Evolutionary conservation across 352 stramenopile species (phyloP).

Genomic region (Phytophthora pisi): DNA sequence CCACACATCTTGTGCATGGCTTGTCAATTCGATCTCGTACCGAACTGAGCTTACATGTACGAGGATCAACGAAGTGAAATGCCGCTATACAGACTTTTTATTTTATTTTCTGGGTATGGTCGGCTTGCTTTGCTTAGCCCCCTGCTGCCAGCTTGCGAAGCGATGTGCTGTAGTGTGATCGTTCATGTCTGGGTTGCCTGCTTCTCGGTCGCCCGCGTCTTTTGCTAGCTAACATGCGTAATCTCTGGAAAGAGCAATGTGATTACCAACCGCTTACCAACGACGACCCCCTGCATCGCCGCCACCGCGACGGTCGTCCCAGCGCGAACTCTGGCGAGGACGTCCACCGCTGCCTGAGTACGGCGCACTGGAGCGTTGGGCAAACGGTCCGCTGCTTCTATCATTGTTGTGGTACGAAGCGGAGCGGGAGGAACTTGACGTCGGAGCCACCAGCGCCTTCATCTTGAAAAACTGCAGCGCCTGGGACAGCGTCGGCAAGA

Average conservation of each 20-base stretch:
- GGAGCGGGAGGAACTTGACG: slow-evolving; percentile 42
- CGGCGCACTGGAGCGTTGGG: slow-evolving; percentile 55
- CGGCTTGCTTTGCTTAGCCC: slow-evolving; percentile 7
- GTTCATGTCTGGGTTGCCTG: slow-evolving; percentile 12
- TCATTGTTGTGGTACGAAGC: slow-evolving; percentile 57
- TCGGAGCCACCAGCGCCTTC: slow-evolving; percentile 75
- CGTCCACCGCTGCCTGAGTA: slow-evolving; percentile 49
- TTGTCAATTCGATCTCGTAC: too few species aligned
- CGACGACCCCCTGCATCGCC: slow-evolving; percentile 31
- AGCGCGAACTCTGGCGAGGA: slow-evolving; percentile 68
- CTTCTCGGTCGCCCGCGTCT: slow-evolving; percentile 8
- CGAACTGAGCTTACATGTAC: too few species aligned
- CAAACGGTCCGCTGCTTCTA: slow-evolving; percentile 59
- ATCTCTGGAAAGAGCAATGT: slow-evolving; percentile 4
- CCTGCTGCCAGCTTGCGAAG: slow-evolving; percentile 21
- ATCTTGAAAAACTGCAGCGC: slow-evolving; percentile 92
- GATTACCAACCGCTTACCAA: slow-evolving; percentile 27
- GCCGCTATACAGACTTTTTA: slow-evolving; percentile 36
- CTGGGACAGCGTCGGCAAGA: slow-evolving; percentile 77
- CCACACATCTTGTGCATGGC: too few species aligned
- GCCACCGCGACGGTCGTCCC: slow-evolving; percentile 65
- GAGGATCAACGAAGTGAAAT: not conserved
- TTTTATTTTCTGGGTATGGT: slow-evolving; percentile 35
- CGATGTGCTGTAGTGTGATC: slow-evolving; percentile 18
- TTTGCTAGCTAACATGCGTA: not conserved